Evolutionary conservation across 805 yeast species (phyloP), one percentile per base, ranked within the genome.

Genomic region (Starmerella bombi): DNA sequence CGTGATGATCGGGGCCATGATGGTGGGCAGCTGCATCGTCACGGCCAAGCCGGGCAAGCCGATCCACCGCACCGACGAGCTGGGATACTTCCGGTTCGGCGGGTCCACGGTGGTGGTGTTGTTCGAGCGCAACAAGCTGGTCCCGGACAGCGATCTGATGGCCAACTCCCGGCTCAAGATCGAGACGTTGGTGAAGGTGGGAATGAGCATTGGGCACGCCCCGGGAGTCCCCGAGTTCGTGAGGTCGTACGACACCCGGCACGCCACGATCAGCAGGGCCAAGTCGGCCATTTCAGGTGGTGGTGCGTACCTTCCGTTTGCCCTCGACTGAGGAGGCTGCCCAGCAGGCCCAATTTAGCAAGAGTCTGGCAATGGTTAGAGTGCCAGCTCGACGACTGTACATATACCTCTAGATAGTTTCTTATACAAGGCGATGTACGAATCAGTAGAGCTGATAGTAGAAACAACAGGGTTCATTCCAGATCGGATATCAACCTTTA

Each of bases 51-150:
- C 69, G 34, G 84, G 83, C 2, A 74, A 74, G 33, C 29, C 39
- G 0, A 66, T 88, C 3, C 52, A 60, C 7, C 67, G 86, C 34
- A 81, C 91, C 3, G 86, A 81, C 32, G 97, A 88, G 53, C 60
- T 88, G 21, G 98, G 98, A 0, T 88, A 83, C 56, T 88, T 88
- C 69, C 83, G 86, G 56, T 88, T 88, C 63, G 98, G 98, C 12
- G 98, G 98, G 0, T 81, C 94, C 0, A 91, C 98, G 0, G 69
- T 84, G 5, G 61, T 88, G 3, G 58, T 80, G 1, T 56, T 91
- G 5, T 73, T 85, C 50, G 76, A 77, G 40, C 53, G 51, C 5
- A 58, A 55, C 12, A 42, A 41, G 19, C 34, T 63, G 4, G 47
- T 36, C 8, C 79, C 85, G 54, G 98, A 88, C 59, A 59, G 75